These are phyloP conservation scores for Passiflora organensis DNA, from an alignment of 345 rosid genomes.

Conservation along the genomic window DNA sequence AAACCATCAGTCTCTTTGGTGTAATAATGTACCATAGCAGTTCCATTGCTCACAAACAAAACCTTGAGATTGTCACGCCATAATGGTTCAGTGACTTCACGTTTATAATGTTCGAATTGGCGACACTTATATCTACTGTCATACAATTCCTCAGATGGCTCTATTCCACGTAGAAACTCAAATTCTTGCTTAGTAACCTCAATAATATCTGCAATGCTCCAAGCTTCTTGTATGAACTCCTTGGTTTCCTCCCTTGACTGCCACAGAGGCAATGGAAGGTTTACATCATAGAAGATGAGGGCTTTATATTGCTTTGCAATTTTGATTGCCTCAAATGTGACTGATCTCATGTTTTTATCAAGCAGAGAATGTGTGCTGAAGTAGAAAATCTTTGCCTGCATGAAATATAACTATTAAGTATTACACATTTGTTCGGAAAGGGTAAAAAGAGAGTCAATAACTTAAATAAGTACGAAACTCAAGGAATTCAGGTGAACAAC, in stretches of 20 bases:
- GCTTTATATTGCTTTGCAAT: conserved; percentile 66
- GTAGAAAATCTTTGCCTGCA: conserved; percentile 86
- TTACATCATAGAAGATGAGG: conserved; percentile 69
- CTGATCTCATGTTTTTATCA: conserved; percentile 63
- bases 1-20: conserved; percentile 73
- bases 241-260: conserved; percentile 69
- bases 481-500: background rate
- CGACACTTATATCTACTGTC: conserved; percentile 61
- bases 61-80: conserved; percentile 82
- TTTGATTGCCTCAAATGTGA: conserved; percentile 65
- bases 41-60: conserved; percentile 83
- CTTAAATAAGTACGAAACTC: no score
- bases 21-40: conserved; percentile 85
- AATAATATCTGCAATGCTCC: conserved; percentile 64
- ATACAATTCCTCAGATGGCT: conserved; percentile 62
- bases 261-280: conserved; percentile 85
- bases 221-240: conserved; percentile 54
- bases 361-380: conserved; percentile 77
- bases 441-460: no score
- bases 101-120: conserved; percentile 54
- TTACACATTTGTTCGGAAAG: no score
- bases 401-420: no score
- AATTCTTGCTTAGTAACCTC: conserved; percentile 92
- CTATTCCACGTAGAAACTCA: conserved; percentile 73
- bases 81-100: conserved; percentile 57